Evolutionary conservation across 805 yeast species (phyloP).

Genomic region (Ogataea haglerorum): DNA sequence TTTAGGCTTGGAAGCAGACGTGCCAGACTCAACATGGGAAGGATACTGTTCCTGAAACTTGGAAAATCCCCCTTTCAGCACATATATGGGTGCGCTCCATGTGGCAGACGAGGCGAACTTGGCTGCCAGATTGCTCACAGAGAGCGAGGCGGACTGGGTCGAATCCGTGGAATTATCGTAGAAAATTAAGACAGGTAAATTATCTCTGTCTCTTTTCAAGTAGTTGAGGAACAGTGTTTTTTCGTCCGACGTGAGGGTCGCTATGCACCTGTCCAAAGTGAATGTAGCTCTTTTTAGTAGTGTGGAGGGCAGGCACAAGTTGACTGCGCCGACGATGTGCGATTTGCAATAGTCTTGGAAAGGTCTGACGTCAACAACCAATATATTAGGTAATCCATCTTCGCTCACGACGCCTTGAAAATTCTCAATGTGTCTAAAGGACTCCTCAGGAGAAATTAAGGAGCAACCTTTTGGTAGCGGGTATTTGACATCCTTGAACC

Average conservation of each 20-base stretch:
- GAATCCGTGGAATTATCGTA: constrained; percentile 47
- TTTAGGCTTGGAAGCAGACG: constrained; percentile 16
- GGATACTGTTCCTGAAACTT: constrained; percentile 33
- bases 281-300: constrained; percentile 72
- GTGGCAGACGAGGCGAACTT: constrained; percentile 42
- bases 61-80: constrained; percentile 42
- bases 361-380: constrained; percentile 78
- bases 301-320: constrained; percentile 88
- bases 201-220: constrained; percentile 26
- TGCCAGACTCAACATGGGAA: constrained; percentile 26
- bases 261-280: constrained; percentile 57
- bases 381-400: constrained; percentile 29
- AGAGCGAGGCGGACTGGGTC: constrained; percentile 30
- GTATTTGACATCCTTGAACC: constrained; percentile 23
- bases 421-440: constrained; percentile 16
- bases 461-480: constrained; percentile 24
- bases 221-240: constrained; percentile 39
- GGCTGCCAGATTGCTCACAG: constrained; percentile 44
- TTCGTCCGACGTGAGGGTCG: constrained; percentile 55
- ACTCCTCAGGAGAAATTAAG: constrained; percentile 17
- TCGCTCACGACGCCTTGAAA: constrained; percentile 20
- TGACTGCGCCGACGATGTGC: constrained; percentile 60
- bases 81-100: constrained; percentile 40
- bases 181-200: constrained; percentile 43
- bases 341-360: constrained; percentile 64